These are phyloP conservation scores for Metarhizium brunneum DNA, from an alignment of 2,329 filamentous ascomycete genomes.

Conservation along the genomic window DNA sequence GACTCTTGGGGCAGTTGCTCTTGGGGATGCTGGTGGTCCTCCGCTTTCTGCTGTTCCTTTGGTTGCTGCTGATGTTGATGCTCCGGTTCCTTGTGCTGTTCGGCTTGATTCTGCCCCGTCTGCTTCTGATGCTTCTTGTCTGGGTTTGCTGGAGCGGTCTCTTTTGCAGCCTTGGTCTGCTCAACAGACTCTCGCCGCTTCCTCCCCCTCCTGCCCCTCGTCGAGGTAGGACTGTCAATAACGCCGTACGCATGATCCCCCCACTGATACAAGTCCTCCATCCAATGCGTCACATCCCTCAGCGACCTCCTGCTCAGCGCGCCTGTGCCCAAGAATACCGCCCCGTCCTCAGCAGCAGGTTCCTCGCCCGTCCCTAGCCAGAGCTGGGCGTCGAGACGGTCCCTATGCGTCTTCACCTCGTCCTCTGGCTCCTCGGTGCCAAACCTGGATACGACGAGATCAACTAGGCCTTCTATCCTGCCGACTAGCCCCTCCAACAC, in stretches of 20 bases:
- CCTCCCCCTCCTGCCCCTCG: constrained; percentile 39
- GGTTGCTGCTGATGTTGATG: background rate
- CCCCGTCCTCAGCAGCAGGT: constrained; percentile 66
- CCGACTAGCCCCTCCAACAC: constrained; percentile 82
- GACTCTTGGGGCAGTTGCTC: background rate
- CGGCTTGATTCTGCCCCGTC: background rate
- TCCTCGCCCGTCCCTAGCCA: constrained; percentile 70
- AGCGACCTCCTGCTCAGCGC: constrained; percentile 63
- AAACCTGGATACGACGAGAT: constrained; percentile 81
- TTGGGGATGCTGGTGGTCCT: background rate
- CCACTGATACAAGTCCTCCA: constrained; percentile 78
- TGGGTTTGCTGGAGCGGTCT: background rate
- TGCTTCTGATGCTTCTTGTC: background rate
- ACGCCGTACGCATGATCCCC: constrained; percentile 81
- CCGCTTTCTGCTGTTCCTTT: background rate
- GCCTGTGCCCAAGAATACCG: constrained; percentile 76
- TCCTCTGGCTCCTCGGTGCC: constrained; percentile 38
- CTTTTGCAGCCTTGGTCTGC: constrained; percentile 1
- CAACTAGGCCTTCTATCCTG: constrained; percentile 74
- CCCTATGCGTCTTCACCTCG: constrained; percentile 12
- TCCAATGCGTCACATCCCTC: constrained; percentile 70
- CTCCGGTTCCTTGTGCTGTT: background rate
- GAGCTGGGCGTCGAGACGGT: constrained; percentile 14
- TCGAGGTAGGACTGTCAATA: constrained; percentile 64
- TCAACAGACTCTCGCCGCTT: constrained; percentile 15